phyloP scores from a whole-genome alignment of 495 filamentous ascomycete species.

The Aspergillus nidulans region DNA sequence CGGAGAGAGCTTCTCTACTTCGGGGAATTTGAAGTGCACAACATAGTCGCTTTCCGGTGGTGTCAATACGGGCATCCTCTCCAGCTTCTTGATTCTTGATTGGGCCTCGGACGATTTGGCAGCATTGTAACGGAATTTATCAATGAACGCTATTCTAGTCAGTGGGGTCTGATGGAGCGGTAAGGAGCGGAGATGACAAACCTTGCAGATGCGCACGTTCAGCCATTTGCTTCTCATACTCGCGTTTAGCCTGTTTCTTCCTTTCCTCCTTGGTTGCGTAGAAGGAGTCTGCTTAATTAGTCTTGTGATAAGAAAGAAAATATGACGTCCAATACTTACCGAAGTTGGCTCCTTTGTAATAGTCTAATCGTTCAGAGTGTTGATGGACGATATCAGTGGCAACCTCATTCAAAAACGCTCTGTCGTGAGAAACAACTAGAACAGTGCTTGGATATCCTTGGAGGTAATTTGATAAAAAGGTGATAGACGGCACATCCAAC shows the following conservation, averaged over 20 bases:
- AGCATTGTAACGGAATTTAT: conserved; percentile 99
- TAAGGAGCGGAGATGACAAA: conserved; percentile 15
- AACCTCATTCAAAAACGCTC: conserved; percentile 97
- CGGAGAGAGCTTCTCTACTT: conserved; percentile 94
- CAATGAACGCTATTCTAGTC: conserved; percentile 72
- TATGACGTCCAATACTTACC: conserved; percentile 28
- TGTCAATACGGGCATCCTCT: conserved; percentile 90
- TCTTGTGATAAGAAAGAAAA: conserved; percentile 2
- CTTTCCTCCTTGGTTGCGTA: conserved; percentile 97
- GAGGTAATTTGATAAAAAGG: conserved; percentile 95
- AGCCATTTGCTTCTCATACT: conserved; percentile 98
- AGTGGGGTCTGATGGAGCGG: conserved; percentile 1
- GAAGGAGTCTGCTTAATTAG: conserved; percentile 67
- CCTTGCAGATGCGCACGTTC: conserved; percentile 81
- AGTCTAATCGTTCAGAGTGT: conserved; percentile 93
- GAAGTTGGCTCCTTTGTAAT: conserved; percentile 98
- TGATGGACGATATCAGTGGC: conserved; percentile 99
- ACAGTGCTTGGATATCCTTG: conserved; percentile 91
- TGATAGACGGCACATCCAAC: conserved; percentile 99
- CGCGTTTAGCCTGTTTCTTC: conserved; percentile 90
- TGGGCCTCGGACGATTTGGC: conserved; percentile 98
- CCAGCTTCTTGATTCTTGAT: conserved; percentile 97
- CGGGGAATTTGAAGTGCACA: conserved; percentile 96
- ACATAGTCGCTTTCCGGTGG: conserved; percentile 90
- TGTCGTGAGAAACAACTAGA: conserved; percentile 96